Percentiles rank a stretch among this genome's conserved stretches.
phyloP scores from a whole-genome alignment of 108 stramenopile genomes.

The Seminavis robusta region DNA sequence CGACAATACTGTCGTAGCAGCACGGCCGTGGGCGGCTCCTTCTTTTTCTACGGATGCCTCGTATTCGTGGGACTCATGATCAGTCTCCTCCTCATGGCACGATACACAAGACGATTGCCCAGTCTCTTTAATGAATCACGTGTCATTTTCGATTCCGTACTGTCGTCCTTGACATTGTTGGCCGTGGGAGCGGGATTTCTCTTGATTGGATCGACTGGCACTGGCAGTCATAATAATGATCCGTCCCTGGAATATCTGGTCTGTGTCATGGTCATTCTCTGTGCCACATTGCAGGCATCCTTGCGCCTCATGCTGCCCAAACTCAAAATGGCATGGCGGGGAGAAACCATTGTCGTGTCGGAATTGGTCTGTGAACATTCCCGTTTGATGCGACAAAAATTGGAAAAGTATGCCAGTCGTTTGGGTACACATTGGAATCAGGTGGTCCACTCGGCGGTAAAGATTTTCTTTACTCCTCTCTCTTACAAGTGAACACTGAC shows the following conservation, averaged over 20 bases:
- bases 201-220: conserved; percentile 4
- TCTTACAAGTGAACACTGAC: no score
- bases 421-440: no score
- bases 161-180: background rate
- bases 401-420: no score
- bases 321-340: conserved; percentile 8
- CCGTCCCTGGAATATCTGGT: conserved; percentile 3
- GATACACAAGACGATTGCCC: no score
- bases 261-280: conserved; percentile 7
- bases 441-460: no score
- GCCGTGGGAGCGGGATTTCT: background rate
- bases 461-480: no score
- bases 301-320: conserved; percentile 8
- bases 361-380: conserved; percentile 16
- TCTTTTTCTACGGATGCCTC: no score
- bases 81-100: no score
- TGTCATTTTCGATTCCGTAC: conserved; percentile 1
- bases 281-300: background rate
- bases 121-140: conserved; percentile 20
- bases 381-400: no score
- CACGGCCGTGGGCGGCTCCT: no score
- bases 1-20: no score
- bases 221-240: background rate
- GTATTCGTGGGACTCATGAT: no score
- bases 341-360: conserved; percentile 10